Base-by-base conservation (phyloP, 768 basidiomycete genomes). In the Boletus tomentosulus region DNA sequence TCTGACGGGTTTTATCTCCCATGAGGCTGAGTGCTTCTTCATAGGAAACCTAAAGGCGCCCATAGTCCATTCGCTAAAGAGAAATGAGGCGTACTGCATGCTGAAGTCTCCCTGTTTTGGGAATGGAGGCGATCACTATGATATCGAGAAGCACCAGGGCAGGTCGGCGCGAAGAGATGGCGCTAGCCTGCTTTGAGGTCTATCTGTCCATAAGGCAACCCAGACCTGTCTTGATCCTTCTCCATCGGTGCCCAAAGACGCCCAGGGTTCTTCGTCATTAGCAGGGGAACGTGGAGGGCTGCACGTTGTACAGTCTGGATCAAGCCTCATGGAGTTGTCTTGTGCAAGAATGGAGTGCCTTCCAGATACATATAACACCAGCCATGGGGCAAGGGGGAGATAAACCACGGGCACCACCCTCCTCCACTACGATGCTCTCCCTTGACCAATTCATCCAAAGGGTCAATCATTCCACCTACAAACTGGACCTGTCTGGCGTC, bases 401-500 rank as follows among this genome's bases (percentile, higher is more conserved):
- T 13, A 4, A 22, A 8, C 31, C 24, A 54, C 31, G 46, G 39
- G 48, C 31, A 6, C 12, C 50, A 4, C 1, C 33, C 38, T 33
- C 3, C 8, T 48, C 44, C 19, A 33, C n/a, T 4, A 27, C 49
- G 27, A 65, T 67, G 65, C 30, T 2, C 22, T 59, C 64, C 39
- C 19, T 62, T 9, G 0, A 11, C 27, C 55, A 65, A 28, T 9
- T 55, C 28, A 41, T 67, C 41, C 39, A 57, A 3, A 28, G 0
- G 1, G 39, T 57, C 53, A 62, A 67, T 28, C 4, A 13, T 3
- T 37, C 51, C 44, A 55, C 48, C 12, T 63, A 57, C 55, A 68
- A 44, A 22, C 57, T 73, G 15, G 63, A 69, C 47, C 27, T 49
- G 33, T 54, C 62, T 8, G 70, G 69, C 13, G 64, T 71, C 15